Evolutionary conservation across 2,329 filamentous ascomycete genomes (phyloP), one percentile per base, ranked within the genome.

Genomic region (Aspergillus eucalypticola): DNA sequence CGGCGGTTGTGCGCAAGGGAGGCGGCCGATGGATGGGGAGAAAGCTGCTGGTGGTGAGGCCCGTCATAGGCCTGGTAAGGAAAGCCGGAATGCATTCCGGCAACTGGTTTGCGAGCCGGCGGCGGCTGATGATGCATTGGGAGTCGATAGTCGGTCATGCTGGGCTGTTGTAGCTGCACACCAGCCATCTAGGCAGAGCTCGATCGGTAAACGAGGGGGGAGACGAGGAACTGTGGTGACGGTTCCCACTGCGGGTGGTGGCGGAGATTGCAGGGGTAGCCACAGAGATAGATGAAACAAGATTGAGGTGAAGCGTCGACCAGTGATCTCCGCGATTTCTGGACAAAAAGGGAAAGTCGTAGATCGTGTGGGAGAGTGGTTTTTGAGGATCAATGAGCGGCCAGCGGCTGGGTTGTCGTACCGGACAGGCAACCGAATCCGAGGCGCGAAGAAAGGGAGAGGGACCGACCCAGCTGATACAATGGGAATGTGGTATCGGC

Each of bases 101-200:
- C 55, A 38, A 73, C 59, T 11, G 73, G 73, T 61, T 75, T 75
- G 48, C 73, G 69, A 53, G 65, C 19, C 51, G 73, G 73, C 42
- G 71, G 65, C 32, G 68, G 66, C 62, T 75, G 72, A 58, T 75
- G 74, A 59, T 75, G 74, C 38, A 71, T 67, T 54, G 73, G 72
- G 55, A 75, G 60, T 60, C 74, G 74, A 65, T 75, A 76, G 58
- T 76, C 74, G 54, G 74, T 74, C 70, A 74, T 76, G 58, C 65
- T 75, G 64, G 66, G 67, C 51, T 61, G 58, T 58, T 63, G 67
- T 57, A 63, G 64, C 60, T 72, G 69, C 56, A 70, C 64, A 60
- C 65, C 64, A 58, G 70, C 69, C 71, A 74, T 73, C 55, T 63
- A 67, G 63, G 39, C 55, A 59, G 21, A 42, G 50, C 54, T 41